A percentile compares a stretch with the other conserved stretches of the same genome.
These are phyloP conservation scores for Vitis cinerea DNA, from an alignment of 164 flowering plant genomes.

Conservation along the genomic window DNA sequence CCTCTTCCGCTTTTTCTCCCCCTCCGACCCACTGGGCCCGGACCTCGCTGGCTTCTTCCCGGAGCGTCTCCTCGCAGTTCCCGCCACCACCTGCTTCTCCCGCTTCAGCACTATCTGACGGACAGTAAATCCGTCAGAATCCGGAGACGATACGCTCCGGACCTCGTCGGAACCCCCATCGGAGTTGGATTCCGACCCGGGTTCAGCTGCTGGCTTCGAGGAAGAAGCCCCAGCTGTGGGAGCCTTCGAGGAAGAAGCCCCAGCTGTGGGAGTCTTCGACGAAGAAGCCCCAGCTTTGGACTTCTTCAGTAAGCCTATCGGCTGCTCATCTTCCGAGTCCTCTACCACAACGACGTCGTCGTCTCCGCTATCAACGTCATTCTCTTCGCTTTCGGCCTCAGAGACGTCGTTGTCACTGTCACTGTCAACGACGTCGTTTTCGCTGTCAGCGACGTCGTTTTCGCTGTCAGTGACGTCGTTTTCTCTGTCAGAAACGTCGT, in stretches of 20 bases:
- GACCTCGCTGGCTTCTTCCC: conserved; percentile 2
- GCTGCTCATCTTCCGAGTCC: conserved; percentile 1
- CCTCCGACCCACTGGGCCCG: background rate
- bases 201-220: conserved; percentile 6
- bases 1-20: background rate
- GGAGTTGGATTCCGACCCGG: conserved; percentile 9
- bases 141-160: conserved; percentile 13
- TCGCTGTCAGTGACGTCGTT: too few species aligned
- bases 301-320: background rate
- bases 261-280: too few species aligned
- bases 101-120: conserved; percentile 12
- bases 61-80: background rate
- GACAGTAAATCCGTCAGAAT: conserved; percentile 20
- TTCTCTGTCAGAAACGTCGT: too few species aligned
- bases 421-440: too few species aligned
- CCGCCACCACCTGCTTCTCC: too few species aligned
- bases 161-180: background rate
- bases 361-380: background rate
- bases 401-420: too few species aligned
- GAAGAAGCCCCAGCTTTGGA: background rate
- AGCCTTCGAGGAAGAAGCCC: too few species aligned
- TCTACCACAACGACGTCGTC: conserved; percentile 1
- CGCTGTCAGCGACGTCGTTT: too few species aligned
- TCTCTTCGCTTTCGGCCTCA: background rate
- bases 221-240: background rate